Evolutionary conservation across 371 early-diverging fungal genomes (phyloP).

Genomic region (Apophysomyces sp.): DNA sequence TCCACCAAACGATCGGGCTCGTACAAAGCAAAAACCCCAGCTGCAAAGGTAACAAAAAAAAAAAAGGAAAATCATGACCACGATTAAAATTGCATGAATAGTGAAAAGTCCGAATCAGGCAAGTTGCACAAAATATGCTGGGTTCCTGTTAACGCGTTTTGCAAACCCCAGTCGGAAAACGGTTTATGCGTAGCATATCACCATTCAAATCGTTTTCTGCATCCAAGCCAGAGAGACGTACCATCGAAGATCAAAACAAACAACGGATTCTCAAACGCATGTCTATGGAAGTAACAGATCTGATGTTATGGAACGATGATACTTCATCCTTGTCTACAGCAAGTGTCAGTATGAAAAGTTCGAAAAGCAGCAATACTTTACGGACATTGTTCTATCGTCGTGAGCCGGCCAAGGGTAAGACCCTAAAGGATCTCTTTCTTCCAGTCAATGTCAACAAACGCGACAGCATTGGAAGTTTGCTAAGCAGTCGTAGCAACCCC

Average conservation of each 20-base stretch:
- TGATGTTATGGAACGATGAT: background rate
- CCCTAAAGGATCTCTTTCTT: background rate
- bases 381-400: background rate
- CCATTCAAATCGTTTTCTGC: background rate
- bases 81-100: background rate
- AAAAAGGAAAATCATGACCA: background rate
- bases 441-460: background rate
- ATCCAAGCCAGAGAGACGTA: background rate
- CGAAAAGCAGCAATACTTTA: background rate
- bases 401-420: background rate
- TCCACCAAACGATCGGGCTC: background rate
- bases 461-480: background rate
- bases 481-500: background rate
- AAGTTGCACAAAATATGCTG: background rate
- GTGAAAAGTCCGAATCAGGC: background rate
- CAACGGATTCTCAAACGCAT: background rate
- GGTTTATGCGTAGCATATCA: slow-evolving; percentile 15
- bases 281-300: background rate
- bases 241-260: background rate
- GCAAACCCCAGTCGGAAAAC: background rate
- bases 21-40: background rate
- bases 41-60: background rate
- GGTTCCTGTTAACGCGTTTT: background rate
- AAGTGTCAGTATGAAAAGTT: background rate
- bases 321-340: background rate